Base-by-base conservation (phyloP, 306 rosid species). In the Sophora flavescens region DNA sequence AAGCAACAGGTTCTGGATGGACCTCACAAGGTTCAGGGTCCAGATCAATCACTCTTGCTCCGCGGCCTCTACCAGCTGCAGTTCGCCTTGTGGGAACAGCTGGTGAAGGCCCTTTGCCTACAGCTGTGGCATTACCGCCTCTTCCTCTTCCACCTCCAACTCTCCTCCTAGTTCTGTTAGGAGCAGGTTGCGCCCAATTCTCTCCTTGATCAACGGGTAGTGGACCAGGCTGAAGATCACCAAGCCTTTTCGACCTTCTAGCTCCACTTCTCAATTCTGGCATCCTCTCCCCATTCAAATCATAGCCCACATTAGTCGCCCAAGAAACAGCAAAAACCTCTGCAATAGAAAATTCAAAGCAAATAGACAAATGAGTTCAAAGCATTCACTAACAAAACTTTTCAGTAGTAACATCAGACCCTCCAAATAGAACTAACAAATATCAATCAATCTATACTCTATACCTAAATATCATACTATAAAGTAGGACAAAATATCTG, bases 191-290 rank as follows among this genome's bases (percentile, higher is more conserved):
- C 51, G 47, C 79, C 84, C 88, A 84, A 81, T 89, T 89, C 77
- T 89, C 93, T 33, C 85, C 90, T 85, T 91, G 97, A 84, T 87
- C 92, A 57, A 78, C 84, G 16, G 90, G 93, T 64, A 85, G 86
- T 58, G 89, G 79, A 78, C 85, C 72, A 87, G 97, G 85, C 84
- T 93, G 97, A 88, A 93, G 92, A 84, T 89, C 96, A 88, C 88
- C 97, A 87, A 93, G 92, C 78, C 98, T 89, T 76, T 87, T 93
- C 68, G 96, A 93, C 88, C 98, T 91, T 78, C 98, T 87, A 75
- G 96, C 97, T 89, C 97, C 98, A 80, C 97, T 93, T 83, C 97
- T 93, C 92, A 93, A 87, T 92, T 93, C 98, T 81, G 97, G 98
- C 98, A 93, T 93, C 89, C 89, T 93, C 98, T 91, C 87, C 92